Evolutionary conservation across 257 asterid genomes (phyloP).

Genomic region (Euphrasia confusa): DNA sequence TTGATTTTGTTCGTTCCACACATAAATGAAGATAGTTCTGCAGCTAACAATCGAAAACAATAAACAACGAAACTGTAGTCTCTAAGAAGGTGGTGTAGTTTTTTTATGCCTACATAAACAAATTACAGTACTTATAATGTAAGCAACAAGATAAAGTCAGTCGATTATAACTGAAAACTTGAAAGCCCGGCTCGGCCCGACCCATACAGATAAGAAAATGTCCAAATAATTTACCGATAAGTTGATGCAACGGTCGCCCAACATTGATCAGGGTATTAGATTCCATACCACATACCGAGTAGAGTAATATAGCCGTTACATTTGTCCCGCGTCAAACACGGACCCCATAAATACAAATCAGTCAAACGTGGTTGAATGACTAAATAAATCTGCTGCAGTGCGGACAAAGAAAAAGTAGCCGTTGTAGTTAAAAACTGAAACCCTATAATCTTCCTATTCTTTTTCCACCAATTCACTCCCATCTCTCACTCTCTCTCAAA

Average conservation of each 20-base stretch:
- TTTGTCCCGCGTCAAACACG: neutral
- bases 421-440: slow-evolving; percentile 27
- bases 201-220: neutral
- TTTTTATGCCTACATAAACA: too few relatives aligned
- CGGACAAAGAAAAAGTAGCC: slow-evolving; percentile 30
- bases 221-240: neutral
- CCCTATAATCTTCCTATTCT: neutral
- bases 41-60: neutral
- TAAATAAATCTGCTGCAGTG: neutral
- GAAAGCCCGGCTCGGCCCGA: too few relatives aligned
- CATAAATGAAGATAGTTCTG: neutral
- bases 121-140: too few relatives aligned
- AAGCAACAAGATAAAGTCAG: too few relatives aligned
- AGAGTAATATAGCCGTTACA: neutral
- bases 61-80: too few relatives aligned
- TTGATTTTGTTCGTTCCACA: neutral
- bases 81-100: too few relatives aligned
- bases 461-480: neutral
- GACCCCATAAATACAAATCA: neutral
- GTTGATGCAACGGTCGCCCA: neutral
- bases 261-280: neutral
- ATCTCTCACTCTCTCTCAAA: slow-evolving; percentile 21
- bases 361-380: neutral
- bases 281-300: neutral
- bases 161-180: too few relatives aligned